Conservation (phyloP, 176 grass and related monocot species). For the Urochloa ruziziensis region DNA sequence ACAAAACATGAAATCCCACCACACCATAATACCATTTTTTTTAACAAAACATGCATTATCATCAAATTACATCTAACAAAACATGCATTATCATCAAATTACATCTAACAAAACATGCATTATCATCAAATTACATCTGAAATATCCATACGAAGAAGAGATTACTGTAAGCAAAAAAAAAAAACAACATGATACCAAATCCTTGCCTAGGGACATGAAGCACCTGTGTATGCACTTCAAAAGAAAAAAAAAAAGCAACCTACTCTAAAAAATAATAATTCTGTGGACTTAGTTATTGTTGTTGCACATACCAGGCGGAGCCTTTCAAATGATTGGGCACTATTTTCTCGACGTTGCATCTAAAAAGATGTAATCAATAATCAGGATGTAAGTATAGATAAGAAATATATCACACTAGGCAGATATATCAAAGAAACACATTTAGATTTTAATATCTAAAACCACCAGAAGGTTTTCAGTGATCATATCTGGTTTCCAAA, state of each 20-base stretch:
- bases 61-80: too few relatives aligned
- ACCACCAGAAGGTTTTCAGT: background rate
- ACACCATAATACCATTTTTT: background rate
- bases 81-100: background rate
- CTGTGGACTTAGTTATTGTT: background rate
- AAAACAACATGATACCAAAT: background rate
- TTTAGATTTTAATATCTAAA: background rate
- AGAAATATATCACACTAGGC: slow-evolving; percentile 1
- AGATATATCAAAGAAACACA: slow-evolving; percentile 5
- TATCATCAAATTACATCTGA: background rate
- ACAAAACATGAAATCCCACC: background rate
- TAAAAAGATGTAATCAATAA: slow-evolving; percentile 40
- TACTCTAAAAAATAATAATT: background rate
- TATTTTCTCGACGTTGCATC: slow-evolving; percentile 99
- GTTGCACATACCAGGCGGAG: slow-evolving; percentile 67
- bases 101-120: too few relatives aligned
- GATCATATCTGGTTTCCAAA: slow-evolving; percentile 8
- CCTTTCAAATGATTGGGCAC: slow-evolving; percentile 88
- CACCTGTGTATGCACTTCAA: background rate
- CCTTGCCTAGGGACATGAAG: background rate
- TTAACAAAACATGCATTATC: background rate
- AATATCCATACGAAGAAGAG: background rate
- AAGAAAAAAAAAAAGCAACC: background rate
- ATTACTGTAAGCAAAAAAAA: background rate
- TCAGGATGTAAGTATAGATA: background rate